Evolutionary conservation across 306 rosid genomes (phyloP).

Genomic region (Parietaria judaica): DNA sequence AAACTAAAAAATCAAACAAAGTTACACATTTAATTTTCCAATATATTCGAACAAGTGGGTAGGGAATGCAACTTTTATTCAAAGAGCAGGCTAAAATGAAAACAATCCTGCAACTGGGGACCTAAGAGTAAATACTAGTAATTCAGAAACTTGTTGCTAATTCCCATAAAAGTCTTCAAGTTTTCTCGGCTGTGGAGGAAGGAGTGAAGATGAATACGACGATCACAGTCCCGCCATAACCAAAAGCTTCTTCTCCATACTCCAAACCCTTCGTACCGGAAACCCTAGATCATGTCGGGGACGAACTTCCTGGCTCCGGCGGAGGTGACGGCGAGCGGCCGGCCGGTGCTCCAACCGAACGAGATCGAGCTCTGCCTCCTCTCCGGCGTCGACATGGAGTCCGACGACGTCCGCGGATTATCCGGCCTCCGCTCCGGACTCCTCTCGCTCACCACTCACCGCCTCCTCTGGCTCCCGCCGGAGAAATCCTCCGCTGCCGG

Average conservation of each 20-base stretch:
- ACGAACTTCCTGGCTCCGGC: conserved; percentile 36
- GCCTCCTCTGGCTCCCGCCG: conserved; percentile 64
- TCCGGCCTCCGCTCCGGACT: conserved; percentile 75
- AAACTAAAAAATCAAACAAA: too few relatives aligned
- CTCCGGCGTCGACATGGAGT: conserved; percentile 73
- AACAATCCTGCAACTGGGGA: background rate
- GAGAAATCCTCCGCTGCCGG: conserved; percentile 21
- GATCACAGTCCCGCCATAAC: too few relatives aligned
- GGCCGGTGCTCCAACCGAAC: conserved; percentile 57
- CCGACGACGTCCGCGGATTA: conserved; percentile 54
- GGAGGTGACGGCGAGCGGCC: conserved; percentile 67
- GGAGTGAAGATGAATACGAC: too few relatives aligned
- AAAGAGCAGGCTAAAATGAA: too few relatives aligned
- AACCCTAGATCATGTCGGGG: too few relatives aligned
- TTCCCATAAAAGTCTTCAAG: too few relatives aligned
- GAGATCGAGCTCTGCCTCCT: conserved; percentile 74
- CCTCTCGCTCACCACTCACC: conserved; percentile 82
- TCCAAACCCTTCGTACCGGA: too few relatives aligned
- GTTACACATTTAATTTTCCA: too few relatives aligned
- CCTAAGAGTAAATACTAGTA: background rate
- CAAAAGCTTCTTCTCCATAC: too few relatives aligned
- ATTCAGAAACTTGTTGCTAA: background rate
- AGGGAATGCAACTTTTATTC: too few relatives aligned
- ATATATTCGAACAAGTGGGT: too few relatives aligned
- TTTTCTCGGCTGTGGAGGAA: too few relatives aligned